These are phyloP conservation scores for Xylaria intraflava DNA, from an alignment of 495 filamentous ascomycete species.

Conservation along the genomic window DNA sequence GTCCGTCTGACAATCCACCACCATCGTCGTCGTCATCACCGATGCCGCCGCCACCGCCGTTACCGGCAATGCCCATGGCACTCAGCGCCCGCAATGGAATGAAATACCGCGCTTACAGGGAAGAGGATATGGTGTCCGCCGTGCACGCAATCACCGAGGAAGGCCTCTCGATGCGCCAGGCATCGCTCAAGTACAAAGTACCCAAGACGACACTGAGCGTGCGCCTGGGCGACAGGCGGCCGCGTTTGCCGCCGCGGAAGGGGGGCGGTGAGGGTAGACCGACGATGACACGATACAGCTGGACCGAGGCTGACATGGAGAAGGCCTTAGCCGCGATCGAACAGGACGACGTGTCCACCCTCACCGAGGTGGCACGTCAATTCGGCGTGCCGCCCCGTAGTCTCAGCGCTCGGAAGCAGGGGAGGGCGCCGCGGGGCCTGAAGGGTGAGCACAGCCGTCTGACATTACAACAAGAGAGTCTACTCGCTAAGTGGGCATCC, in stretches of 20 bases:
- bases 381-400: background rate
- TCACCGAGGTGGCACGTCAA: background rate
- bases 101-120: background rate
- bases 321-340: background rate
- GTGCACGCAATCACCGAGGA: background rate
- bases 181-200: background rate
- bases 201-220: background rate
- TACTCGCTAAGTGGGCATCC: slow-evolving; percentile 15
- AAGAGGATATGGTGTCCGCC: background rate
- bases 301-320: background rate
- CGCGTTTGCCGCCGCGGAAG: background rate
- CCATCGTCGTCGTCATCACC: slow-evolving; percentile 9
- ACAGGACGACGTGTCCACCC: background rate
- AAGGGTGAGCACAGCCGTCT: slow-evolving; percentile 11
- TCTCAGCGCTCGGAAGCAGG: slow-evolving; percentile 2
- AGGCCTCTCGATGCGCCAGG: background rate
- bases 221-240: background rate
- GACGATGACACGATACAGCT: background rate
- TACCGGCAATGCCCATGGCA: background rate
- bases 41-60: background rate
- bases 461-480: slow-evolving; percentile 13
- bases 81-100: background rate
- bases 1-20: background rate
- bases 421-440: slow-evolving; percentile 1
- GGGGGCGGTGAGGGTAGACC: background rate